Percentiles rank a stretch among this genome's conserved stretches.
These are phyloP conservation scores for Mycena floridula DNA, from an alignment of 768 basidiomycete genomes.

Conservation along the genomic window DNA sequence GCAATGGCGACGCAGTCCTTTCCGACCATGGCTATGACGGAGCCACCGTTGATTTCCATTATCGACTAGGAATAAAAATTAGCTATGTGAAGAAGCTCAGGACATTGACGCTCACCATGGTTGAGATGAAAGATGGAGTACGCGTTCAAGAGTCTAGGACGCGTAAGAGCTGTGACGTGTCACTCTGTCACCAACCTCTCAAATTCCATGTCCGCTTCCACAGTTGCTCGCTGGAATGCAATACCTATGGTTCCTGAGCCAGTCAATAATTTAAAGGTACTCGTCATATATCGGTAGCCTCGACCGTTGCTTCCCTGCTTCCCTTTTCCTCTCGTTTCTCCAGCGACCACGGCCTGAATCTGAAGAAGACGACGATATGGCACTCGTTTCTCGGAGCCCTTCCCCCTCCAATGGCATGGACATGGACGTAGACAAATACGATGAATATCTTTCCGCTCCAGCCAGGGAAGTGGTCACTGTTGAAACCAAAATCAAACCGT, in stretches of 20 bases:
- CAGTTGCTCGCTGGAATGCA: slow-evolving; percentile 68
- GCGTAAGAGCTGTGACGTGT: not conserved
- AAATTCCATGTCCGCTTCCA: slow-evolving; percentile 51
- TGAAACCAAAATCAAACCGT: slow-evolving; percentile 71
- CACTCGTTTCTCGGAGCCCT: slow-evolving; percentile 69
- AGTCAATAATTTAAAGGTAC: slow-evolving; percentile 55
- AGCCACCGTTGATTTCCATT: slow-evolving; percentile 95
- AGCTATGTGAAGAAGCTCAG: no score
- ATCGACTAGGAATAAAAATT: slow-evolving; percentile 53
- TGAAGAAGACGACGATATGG: slow-evolving; percentile 64
- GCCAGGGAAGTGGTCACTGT: slow-evolving; percentile 69
- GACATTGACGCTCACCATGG: slow-evolving; percentile 18
- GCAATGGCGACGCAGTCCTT: slow-evolving; percentile 99
- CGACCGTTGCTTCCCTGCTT: slow-evolving; percentile 36
- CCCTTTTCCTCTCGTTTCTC: slow-evolving; percentile 36
- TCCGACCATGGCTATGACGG: slow-evolving; percentile 98
- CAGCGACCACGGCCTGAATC: slow-evolving; percentile 57
- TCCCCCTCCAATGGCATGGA: slow-evolving; percentile 50
- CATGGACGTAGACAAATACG: slow-evolving; percentile 61
- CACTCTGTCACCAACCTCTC: not conserved
- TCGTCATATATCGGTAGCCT: slow-evolving; percentile 44
- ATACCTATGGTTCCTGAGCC: slow-evolving; percentile 39
- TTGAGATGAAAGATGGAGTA: slow-evolving; percentile 1
- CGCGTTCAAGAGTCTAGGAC: slow-evolving; percentile 3
- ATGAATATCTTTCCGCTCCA: slow-evolving; percentile 49